Base-by-base conservation (phyloP, 2,329 filamentous ascomycete species). In the Whalleya microplaca region DNA sequence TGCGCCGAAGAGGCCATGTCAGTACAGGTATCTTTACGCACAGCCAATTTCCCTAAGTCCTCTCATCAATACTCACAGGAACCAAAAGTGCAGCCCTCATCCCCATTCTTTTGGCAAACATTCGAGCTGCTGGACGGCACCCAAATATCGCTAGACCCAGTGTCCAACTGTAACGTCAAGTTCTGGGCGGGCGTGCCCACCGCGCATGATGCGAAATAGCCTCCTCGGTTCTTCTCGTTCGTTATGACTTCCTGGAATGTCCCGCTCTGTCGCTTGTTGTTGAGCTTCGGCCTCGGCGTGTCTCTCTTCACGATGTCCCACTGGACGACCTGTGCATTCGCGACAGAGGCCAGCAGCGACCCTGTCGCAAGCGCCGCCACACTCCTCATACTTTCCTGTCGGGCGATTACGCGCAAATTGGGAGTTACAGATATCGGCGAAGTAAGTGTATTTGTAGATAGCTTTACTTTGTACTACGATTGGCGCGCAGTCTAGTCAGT, bases 71-170 rank as follows among this genome's bases (percentile, higher is more conserved):
- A 66, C 79, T 72, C 70, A 83, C 80, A 84, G 55, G 72, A 76
- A 58, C 81, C 80, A 42, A 78, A 65, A 16, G 68, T 67, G 57
- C 79, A 81, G 8, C 75, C 75, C 7, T 57, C 58, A 10, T 41
- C 49, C 18, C 59, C 50, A 6, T 47, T 51, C 2, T 67, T 57
- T 16, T 70, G 56, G 66, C 81, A 84, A 12, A 80, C 74, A 32
- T 57, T 58, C 1, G 78, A 71, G 4, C 52, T 47, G 55, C 64
- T 69, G 43, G 71, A 70, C 14, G 80, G 78, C 41, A 88, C 78
- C 85, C 86, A 88, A 20, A 85, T 79, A 71, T 89, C 86, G 58
- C 84, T 86, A 65, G 84, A 87, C 42, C 85, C 86, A 0, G 85
- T 88, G 70, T 88, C 85, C 44, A 88, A 76, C 68, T 86, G 83